A percentile compares a stretch with the other conserved stretches of the same genome.
Evolutionary conservation across 768 basidiomycete species (phyloP).

Genomic region (Mycena vulgaris): DNA sequence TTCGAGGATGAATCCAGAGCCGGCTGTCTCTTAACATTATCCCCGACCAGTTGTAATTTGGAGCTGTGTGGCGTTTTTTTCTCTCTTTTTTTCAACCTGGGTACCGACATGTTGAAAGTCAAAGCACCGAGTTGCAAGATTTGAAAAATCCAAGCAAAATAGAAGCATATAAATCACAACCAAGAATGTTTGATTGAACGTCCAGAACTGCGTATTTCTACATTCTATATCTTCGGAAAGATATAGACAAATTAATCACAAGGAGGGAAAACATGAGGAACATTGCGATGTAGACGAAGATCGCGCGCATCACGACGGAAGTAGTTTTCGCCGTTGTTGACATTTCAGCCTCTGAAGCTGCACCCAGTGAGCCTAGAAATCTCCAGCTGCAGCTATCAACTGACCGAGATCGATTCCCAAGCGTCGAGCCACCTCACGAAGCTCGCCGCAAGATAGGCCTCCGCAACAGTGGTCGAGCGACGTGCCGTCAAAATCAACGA

Average conservation of each 20-base stretch:
- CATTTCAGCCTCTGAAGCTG: constrained; percentile 7
- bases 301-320: constrained; percentile 6
- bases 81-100: no score
- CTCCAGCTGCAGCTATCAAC: constrained; percentile 7
- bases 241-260: constrained; percentile 9
- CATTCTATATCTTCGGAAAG: constrained; percentile 7
- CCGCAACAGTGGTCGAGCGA: constrained; percentile 8
- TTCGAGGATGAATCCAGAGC: no score
- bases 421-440: constrained; percentile 8
- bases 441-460: constrained; percentile 3
- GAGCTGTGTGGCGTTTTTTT: no score
- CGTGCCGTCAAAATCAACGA: constrained; percentile 20
- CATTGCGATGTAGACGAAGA: constrained; percentile 12
- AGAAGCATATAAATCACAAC: constrained; percentile 5
- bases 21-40: no score
- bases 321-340: background rate
- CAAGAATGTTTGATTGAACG: constrained; percentile 11
- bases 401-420: constrained; percentile 20
- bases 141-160: no score
- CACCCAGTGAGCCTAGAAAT: constrained; percentile 15
- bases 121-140: no score
- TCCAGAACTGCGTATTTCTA: constrained; percentile 15
- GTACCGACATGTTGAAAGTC: no score
- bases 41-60: no score
- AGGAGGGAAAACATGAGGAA: constrained; percentile 10